Base-by-base conservation (phyloP, 257 asterid species). In the Fraxinus cuspidata region DNA sequence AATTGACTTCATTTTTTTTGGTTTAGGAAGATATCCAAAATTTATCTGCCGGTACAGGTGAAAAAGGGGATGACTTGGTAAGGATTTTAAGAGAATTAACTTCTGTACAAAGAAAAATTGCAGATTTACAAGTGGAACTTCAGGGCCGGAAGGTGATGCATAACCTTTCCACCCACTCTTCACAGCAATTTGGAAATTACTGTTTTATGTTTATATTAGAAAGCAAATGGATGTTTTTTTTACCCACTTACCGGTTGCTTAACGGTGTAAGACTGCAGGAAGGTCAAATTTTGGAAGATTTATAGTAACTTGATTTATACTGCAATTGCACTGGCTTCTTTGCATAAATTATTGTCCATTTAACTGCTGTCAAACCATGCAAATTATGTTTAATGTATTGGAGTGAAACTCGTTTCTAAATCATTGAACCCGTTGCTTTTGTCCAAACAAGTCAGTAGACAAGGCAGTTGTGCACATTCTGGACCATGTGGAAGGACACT, bases 51-150 rank as follows among this genome's bases (percentile, higher is more conserved):
- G 80, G 84, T 72, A 42, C 91, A 56, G 87, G 86, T 34, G 98
- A 91, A 72, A 90, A 91, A 80, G 90, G 94, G 77, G 99, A 89
- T 78, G 97, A 93, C 78, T 90, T 96, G 92, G 83, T 96, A 63
- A 89, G 90, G 90, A 93, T 93, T 71, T 87, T 96, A 86, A 83
- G 96, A 86, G 99, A 96, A 84, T 84, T 96, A 79, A 96, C 98
- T 56, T 83, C 89, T 49, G 97, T 96, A 28, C 98, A 96, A 74
- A 88, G 97, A 70, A 96, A 93, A 85, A 93, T 92, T 21, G 96
- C 97, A 42, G 97, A 93, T 88, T 91, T 96, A 85, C 99, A 93
- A 90, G 98, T 96, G 60, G 98, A 96, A 82, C 98, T 96, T 84
- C 99, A 96, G 82, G 99, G 99, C 75, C 89, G 99, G 84, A 96